Percentiles rank a stretch among this genome's conserved stretches.
Evolutionary conservation across 1,284 basidiomycete species (phyloP).

Genomic region (Sutorius eximius): DNA sequence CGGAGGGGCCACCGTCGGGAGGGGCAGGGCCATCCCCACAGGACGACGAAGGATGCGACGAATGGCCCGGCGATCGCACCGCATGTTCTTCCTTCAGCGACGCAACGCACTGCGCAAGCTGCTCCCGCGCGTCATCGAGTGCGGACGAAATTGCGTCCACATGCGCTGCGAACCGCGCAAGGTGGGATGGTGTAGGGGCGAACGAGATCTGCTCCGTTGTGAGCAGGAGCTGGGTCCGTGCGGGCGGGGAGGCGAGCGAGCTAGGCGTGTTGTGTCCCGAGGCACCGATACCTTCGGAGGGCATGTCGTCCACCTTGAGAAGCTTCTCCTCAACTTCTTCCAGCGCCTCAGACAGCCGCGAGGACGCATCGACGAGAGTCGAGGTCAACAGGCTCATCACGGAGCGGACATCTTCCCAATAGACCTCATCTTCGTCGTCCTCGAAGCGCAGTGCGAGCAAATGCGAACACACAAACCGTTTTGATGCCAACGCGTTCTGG

Average conservation of each 20-base stretch:
- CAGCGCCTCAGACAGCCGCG: conserved; percentile 59
- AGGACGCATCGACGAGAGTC: conserved; percentile 62
- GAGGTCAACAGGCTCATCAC: conserved; percentile 67
- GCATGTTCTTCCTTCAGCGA: conserved; percentile 45
- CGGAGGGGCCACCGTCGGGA: neutral
- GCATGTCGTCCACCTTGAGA: conserved; percentile 12
- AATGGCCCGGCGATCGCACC: conserved; percentile 23
- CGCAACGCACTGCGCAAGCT: conserved; percentile 59
- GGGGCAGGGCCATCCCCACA: neutral
- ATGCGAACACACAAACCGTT: conserved; percentile 74
- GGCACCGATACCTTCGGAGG: conserved; percentile 7
- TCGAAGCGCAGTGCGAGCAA: conserved; percentile 71
- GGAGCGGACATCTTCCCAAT: conserved; percentile 79
- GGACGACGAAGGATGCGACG: conserved; percentile 21
- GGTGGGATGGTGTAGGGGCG: conserved; percentile 66
- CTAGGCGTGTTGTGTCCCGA: conserved; percentile 14
- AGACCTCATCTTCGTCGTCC: conserved; percentile 61
- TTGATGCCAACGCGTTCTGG: conserved; percentile 62
- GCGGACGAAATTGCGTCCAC: conserved; percentile 66
- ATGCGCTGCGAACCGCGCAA: conserved; percentile 68
- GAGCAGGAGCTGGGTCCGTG: conserved; percentile 19
- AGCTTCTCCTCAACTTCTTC: conserved; percentile 48
- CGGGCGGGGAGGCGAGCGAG: conserved; percentile 11
- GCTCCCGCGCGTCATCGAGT: conserved; percentile 63
- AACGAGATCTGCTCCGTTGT: conserved; percentile 46